Base-by-base conservation (phyloP, 306 rosid species). In the Ceratonia siliqua region DNA sequence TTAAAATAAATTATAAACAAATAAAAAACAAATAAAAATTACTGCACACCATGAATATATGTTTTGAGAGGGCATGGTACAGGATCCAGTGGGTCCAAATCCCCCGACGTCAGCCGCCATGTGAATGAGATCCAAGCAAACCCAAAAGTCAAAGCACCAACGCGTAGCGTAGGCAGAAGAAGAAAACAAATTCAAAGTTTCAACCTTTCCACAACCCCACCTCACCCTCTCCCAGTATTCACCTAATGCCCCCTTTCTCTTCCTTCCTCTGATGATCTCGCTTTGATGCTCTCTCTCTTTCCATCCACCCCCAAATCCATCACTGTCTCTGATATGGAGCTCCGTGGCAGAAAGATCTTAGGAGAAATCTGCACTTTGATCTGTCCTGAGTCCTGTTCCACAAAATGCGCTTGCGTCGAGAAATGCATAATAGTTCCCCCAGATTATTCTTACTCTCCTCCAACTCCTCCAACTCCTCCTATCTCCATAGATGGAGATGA, bases 251-350 rank as follows among this genome's bases (percentile, higher is more conserved):
- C 10, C 64, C 45, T 46, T 32, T 14, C 71, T 63, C 85, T 36
- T 8, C 27, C 14, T n/a, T n/a, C n/a, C 20, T 17, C 55, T 61
- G 69, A 57, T 71, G 49, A 5, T 32, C 30, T 64, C 49, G 21
- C n/a, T 41, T 59, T 48, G 52, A 70, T 58, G 64, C 42, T 59
- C 8, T 12, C 67, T 52, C 41, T 18, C 46, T 73, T 11, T n/a
- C 18, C 18, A 45, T 46, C 24, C 50, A 15, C 18, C 9, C 13
- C 14, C 49, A 25, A 1, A 41, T 10, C 56, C 41, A 3, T 28
- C 18, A 27, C 57, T 24, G 25, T 17, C 8, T 68, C 50, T 8
- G 33, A 43, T n/a, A 90, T 90, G 96, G 79, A 18, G 8, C 20
- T 67, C 2, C 84, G 6, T 28, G 78, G 70, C 67, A 57, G 86